phyloP scores from a whole-genome alignment of 306 rosid species.

The Cicer bijugum region DNA sequence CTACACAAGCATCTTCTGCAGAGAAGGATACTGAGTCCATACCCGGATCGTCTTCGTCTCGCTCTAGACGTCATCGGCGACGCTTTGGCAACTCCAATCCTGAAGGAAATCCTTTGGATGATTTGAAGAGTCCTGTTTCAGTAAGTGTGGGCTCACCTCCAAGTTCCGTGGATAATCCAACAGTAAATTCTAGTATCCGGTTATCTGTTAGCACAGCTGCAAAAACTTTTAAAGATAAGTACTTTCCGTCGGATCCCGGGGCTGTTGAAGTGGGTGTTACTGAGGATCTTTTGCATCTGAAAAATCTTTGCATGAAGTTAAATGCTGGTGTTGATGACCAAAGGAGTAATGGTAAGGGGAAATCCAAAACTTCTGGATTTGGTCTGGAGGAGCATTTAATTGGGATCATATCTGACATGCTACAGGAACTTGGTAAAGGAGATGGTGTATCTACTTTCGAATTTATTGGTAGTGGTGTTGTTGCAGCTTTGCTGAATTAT shows the following conservation, averaged over 20 bases:
- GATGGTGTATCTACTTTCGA: slow-evolving; percentile 99
- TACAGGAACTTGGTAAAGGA: slow-evolving; percentile 89
- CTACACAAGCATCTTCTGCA: slow-evolving; percentile 61
- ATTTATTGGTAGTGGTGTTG: slow-evolving; percentile 96
- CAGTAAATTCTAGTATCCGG: slow-evolving; percentile 72
- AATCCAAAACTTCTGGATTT: slow-evolving; percentile 73
- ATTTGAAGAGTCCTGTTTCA: slow-evolving; percentile 63
- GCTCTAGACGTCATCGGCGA: slow-evolving; percentile 86
- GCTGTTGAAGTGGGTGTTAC: slow-evolving; percentile 85
- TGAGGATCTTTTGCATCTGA: slow-evolving; percentile 80
- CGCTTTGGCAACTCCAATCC: slow-evolving; percentile 71
- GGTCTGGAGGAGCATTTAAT: slow-evolving; percentile 68
- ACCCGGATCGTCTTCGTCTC: slow-evolving; percentile 75
- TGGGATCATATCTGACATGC: slow-evolving; percentile 84
- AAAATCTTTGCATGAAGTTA: slow-evolving; percentile 80
- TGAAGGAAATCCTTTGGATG: slow-evolving; percentile 78
- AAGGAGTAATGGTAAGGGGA: slow-evolving; percentile 77
- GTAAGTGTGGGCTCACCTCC: slow-evolving; percentile 80
- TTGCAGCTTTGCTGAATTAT: slow-evolving; percentile 82
- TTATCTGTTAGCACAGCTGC: slow-evolving; percentile 81
- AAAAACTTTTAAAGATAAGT: slow-evolving; percentile 80
- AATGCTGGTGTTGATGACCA: slow-evolving; percentile 79
- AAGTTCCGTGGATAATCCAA: slow-evolving; percentile 71
- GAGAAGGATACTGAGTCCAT: slow-evolving; percentile 79
- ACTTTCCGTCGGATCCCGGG: slow-evolving; percentile 84